phyloP scores from a whole-genome alignment of 2,329 filamentous ascomycete genomes.

The Sphaerulina populicola region DNA sequence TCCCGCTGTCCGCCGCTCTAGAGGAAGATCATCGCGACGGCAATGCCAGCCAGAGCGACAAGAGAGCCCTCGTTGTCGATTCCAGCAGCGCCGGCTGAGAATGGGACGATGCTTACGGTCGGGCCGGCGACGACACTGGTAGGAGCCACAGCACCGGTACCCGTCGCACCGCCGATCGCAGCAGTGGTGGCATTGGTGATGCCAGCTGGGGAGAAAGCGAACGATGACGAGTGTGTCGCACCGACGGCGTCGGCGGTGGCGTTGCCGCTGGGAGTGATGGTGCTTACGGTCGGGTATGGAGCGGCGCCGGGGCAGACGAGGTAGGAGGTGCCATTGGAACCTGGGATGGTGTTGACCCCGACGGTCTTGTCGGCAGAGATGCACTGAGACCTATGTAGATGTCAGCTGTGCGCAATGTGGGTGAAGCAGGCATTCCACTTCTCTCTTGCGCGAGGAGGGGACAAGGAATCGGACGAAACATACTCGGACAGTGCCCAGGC shows the following conservation, averaged over 20 bases:
- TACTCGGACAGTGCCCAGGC: conserved; percentile 7
- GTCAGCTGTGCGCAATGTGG: not conserved
- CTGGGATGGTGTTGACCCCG: conserved; percentile 6
- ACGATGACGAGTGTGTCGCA: not conserved
- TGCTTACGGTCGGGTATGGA: conserved; percentile 9
- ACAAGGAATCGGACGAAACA: not conserved
- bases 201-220: conserved; percentile 2
- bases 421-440: not conserved
- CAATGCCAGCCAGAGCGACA: conserved; percentile 4
- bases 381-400: conserved; percentile 1
- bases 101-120: conserved; percentile 4
- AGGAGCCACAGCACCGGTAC: not conserved
- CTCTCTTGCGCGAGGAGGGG: not conserved
- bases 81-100: conserved; percentile 2
- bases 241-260: conserved; percentile 6
- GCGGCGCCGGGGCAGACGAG: conserved; percentile 6
- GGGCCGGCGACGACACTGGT: not conserved
- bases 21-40: conserved; percentile 5
- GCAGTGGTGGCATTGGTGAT: not conserved
- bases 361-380: not conserved
- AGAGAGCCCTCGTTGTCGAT: not conserved
- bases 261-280: not conserved
- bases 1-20: not conserved
- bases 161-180: not conserved
- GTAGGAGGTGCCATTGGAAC: conserved; percentile 6